Conservation (phyloP, 169 alveolate genomes). For the Perkinsus marinus region DNA sequence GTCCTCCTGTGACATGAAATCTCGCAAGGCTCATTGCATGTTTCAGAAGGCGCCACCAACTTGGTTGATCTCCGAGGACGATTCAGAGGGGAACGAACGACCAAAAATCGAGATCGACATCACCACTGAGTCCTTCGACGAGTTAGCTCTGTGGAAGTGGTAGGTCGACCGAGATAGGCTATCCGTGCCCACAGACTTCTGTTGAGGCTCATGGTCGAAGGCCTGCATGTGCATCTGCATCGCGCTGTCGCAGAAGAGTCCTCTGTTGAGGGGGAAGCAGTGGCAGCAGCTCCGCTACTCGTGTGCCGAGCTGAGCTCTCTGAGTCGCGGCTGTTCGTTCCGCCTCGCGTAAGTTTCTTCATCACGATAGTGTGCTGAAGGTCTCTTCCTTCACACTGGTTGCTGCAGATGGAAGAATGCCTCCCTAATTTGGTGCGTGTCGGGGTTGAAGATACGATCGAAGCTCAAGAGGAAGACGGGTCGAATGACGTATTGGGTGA, state of each 20-base stretch:
- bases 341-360: background rate
- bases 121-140: background rate
- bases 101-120: background rate
- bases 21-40: background rate
- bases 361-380: background rate
- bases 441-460: background rate
- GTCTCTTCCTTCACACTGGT: background rate
- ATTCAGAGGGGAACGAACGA: background rate
- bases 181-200: background rate
- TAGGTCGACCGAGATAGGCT: background rate
- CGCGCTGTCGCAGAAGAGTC: background rate
- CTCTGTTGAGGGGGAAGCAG: background rate
- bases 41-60: background rate
- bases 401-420: background rate
- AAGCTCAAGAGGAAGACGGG: background rate
- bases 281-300: background rate
- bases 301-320: background rate
- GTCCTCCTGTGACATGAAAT: background rate
- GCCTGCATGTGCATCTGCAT: background rate
- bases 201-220: background rate
- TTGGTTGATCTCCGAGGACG: background rate
- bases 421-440: background rate
- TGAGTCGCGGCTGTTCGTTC: background rate
- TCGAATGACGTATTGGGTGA: background rate
- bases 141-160: background rate